phyloP scores from a whole-genome alignment of 257 asterid genomes.

The Solanum microdontum region DNA sequence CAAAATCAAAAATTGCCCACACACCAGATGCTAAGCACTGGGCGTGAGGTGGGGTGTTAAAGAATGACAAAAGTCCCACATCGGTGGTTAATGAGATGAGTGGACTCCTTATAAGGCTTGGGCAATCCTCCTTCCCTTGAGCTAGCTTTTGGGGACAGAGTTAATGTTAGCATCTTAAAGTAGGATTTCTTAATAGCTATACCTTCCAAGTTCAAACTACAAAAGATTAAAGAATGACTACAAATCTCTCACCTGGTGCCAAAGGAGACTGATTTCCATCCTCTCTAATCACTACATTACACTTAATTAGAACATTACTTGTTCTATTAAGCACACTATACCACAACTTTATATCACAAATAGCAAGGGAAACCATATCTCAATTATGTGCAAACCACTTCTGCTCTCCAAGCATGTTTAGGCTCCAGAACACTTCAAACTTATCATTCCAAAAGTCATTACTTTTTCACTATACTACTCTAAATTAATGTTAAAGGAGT shows the following conservation, averaged over 20 bases:
- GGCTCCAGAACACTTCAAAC: not conserved
- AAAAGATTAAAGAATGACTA: not conserved
- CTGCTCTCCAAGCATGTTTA: not conserved
- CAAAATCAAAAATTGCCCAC: too few relatives aligned
- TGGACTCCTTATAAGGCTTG: too few relatives aligned
- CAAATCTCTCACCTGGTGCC: not conserved
- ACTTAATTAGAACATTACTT: not conserved
- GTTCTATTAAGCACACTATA: not conserved
- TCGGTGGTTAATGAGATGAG: too few relatives aligned
- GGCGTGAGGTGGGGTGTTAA: too few relatives aligned
- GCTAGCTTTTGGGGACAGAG: not conserved
- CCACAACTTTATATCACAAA: too few relatives aligned
- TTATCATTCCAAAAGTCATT: not conserved
- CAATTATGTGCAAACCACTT: not conserved
- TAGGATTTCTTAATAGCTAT: not conserved
- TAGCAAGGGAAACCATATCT: not conserved
- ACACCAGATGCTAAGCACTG: too few relatives aligned
- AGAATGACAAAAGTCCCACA: too few relatives aligned
- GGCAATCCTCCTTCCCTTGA: too few relatives aligned
- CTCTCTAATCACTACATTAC: not conserved
- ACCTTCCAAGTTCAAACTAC: not conserved
- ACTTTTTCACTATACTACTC: not conserved
- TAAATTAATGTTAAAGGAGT: not conserved
- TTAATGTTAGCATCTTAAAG: not conserved
- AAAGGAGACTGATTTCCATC: not conserved